phyloP scores from a whole-genome alignment of 192 early-diverging fungal genomes.

The Dispira simplex region DNA sequence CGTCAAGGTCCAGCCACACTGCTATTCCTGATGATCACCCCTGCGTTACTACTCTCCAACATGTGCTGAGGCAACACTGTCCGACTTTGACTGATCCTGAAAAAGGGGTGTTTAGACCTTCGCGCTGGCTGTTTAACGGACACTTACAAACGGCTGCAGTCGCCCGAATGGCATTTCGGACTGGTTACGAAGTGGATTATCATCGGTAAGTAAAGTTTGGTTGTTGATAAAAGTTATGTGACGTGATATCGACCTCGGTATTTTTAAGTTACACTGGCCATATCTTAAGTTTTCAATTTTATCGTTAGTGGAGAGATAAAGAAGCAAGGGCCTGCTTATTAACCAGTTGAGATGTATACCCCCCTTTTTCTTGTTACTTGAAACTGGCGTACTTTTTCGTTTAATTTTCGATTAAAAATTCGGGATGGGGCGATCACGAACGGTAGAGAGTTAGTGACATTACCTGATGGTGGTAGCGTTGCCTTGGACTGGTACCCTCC shows the following conservation, averaged over 20 bases:
- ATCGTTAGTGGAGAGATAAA: background rate
- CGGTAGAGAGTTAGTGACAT: constrained; percentile 37
- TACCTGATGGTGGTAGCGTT: constrained; percentile 73
- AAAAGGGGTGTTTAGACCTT: constrained; percentile 45
- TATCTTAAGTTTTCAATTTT: background rate
- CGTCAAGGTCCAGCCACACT: too few species aligned
- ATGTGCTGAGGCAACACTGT: constrained; percentile 15
- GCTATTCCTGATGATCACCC: too few species aligned
- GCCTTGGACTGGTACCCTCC: constrained; percentile 78
- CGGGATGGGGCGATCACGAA: constrained; percentile 7
- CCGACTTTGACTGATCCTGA: constrained; percentile 33
- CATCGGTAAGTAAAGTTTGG: constrained; percentile 38
- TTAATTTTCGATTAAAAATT: background rate
- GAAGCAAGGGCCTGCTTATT: constrained; percentile 6
- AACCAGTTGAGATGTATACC: constrained; percentile 14
- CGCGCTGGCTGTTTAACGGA: constrained; percentile 50
- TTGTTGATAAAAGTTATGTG: constrained; percentile 29
- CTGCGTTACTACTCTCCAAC: too few species aligned
- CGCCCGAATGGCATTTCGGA: constrained; percentile 24
- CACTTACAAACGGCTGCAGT: constrained; percentile 71
- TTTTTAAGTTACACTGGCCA: background rate
- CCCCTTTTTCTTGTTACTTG: background rate
- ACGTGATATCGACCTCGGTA: constrained; percentile 13
- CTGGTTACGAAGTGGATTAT: constrained; percentile 33
- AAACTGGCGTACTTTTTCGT: constrained; percentile 6